Conservation (phyloP, 345 rosid species). For the Pugionium dolabratum region DNA sequence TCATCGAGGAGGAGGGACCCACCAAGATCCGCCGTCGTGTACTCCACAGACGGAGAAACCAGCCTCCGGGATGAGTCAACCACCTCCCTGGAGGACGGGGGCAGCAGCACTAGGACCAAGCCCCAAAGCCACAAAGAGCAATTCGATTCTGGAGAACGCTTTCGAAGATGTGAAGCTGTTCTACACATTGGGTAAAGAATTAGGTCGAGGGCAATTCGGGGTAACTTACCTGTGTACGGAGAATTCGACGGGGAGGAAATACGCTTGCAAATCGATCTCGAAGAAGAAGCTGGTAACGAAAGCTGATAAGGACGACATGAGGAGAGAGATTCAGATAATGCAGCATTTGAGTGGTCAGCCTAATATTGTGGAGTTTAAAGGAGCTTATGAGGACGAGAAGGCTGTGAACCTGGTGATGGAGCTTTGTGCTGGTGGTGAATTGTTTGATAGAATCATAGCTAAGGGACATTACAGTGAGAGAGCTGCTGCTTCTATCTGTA, state of each 20-base stretch:
- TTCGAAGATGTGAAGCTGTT: slow-evolving; percentile 62
- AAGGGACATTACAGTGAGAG: slow-evolving; percentile 80
- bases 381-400: slow-evolving; percentile 74
- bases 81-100: slow-evolving; percentile 37
- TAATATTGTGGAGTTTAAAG: slow-evolving; percentile 76
- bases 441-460: slow-evolving; percentile 74
- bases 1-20: slow-evolving; percentile 36
- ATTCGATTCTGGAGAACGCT: slow-evolving; percentile 64
- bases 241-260: slow-evolving; percentile 56
- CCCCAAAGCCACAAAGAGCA: slow-evolving; percentile 24
- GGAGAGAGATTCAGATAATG: slow-evolving; percentile 82
- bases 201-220: slow-evolving; percentile 92
- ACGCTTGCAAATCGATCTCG: slow-evolving; percentile 81
- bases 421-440: slow-evolving; percentile 91
- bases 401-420: slow-evolving; percentile 85
- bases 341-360: slow-evolving; percentile 91
- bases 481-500: slow-evolving; percentile 73
- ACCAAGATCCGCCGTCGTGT: slow-evolving; percentile 32
- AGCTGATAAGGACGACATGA: slow-evolving; percentile 69
- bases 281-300: slow-evolving; percentile 62
- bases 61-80: slow-evolving; percentile 28
- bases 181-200: slow-evolving; percentile 60
- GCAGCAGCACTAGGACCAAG: slow-evolving; percentile 28
- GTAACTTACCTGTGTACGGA: slow-evolving; percentile 75
- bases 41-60: slow-evolving; percentile 22